These are phyloP conservation scores for Cyberlindnera maritima DNA, from an alignment of 805 yeast species.

Conservation along the genomic window DNA sequence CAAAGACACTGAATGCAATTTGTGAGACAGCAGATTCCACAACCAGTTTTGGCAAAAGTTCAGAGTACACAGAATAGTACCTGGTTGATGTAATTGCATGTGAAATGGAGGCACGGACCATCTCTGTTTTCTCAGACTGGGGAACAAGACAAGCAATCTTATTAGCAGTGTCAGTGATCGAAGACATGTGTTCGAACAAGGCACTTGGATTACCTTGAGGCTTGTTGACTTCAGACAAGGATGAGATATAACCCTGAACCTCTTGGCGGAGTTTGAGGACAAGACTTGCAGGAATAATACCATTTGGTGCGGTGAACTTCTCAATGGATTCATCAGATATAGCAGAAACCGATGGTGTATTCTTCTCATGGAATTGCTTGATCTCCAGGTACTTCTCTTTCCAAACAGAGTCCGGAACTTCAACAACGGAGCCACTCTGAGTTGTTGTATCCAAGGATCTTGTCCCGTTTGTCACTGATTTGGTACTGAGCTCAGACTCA, in stretches of 20 bases:
- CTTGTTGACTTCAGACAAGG: background rate
- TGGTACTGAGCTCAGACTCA: background rate
- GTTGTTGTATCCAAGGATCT: background rate
- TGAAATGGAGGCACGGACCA: constrained; percentile 65
- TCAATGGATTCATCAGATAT: constrained; percentile 29
- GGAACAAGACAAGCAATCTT: constrained; percentile 29
- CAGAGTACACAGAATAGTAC: constrained; percentile 61
- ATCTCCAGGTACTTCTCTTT: constrained; percentile 27
- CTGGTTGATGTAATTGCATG: constrained; percentile 76
- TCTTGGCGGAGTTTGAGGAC: constrained; percentile 44
- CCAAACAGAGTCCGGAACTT: constrained; percentile 30
- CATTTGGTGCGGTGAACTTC: constrained; percentile 33
- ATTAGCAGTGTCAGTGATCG: constrained; percentile 39
- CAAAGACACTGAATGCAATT: constrained; percentile 62
- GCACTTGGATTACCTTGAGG: constrained; percentile 24
- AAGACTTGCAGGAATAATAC: constrained; percentile 45
- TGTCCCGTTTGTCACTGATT: background rate
- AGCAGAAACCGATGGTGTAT: constrained; percentile 16
- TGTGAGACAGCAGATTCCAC: constrained; percentile 78
- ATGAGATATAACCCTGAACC: constrained; percentile 3
- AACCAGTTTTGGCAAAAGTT: constrained; percentile 65
- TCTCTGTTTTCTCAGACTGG: constrained; percentile 40
- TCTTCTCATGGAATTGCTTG: constrained; percentile 1
- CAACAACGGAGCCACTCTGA: background rate
- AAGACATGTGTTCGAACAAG: constrained; percentile 51